These are phyloP conservation scores for Lenzites betulinus DNA, from an alignment of 768 basidiomycete genomes.

Conservation along the genomic window DNA sequence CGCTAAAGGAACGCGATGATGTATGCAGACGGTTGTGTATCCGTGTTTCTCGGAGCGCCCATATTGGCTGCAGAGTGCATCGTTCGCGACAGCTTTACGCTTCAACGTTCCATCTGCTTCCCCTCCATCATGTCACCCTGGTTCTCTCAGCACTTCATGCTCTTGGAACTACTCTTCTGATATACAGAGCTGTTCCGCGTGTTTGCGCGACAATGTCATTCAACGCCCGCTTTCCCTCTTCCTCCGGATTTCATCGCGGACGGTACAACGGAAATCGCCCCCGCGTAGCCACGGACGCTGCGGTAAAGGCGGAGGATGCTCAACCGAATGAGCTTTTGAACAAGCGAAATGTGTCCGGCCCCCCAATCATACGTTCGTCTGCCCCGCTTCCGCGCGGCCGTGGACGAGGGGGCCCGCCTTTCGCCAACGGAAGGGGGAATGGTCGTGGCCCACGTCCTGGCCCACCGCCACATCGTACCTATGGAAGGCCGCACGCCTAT, in stretches of 20 bases:
- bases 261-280: not conserved
- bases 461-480: too few species aligned
- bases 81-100: too few species aligned
- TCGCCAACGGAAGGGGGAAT: not conserved
- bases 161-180: too few species aligned
- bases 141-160: not conserved
- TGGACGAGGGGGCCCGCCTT: not conserved
- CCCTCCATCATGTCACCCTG: not conserved
- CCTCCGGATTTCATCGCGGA: not conserved
- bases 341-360: not conserved
- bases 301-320: conserved; percentile 2
- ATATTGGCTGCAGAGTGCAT: too few species aligned
- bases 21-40: too few species aligned
- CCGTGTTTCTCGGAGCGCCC: conserved; percentile 11
- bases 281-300: not conserved
- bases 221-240: not conserved
- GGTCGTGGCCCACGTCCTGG: too few species aligned
- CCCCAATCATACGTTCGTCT: conserved; percentile 4
- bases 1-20: too few species aligned
- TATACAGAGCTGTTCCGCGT: too few species aligned
- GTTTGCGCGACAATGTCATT: not conserved
- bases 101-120: too few species aligned
- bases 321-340: conserved; percentile 7
- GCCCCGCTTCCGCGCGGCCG: not conserved
- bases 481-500: too few species aligned